A percentile compares a stretch with the other conserved stretches of the same genome.
These are phyloP conservation scores for Solanum piurae DNA, from an alignment of 257 asterid species.

Conservation along the genomic window DNA sequence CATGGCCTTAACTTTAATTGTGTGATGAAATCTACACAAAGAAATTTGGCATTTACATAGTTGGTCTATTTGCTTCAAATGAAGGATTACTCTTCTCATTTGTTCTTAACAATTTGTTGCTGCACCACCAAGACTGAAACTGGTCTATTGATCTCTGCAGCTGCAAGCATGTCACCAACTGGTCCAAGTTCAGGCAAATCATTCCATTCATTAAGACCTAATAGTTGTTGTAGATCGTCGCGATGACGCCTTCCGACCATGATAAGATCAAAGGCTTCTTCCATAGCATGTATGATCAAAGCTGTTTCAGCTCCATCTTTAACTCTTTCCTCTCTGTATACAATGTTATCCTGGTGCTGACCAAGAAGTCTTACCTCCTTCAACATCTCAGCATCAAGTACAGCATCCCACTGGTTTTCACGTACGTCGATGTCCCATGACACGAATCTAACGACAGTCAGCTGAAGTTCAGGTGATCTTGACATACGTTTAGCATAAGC, in stretches of 20 bases:
- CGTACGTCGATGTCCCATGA: conserved; percentile 44
- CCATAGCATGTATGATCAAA: conserved; percentile 48
- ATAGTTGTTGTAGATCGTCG: conserved; percentile 50
- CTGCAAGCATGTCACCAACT: conserved; percentile 79
- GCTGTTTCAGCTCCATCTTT: conserved; percentile 93
- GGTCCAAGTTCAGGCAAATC: conserved; percentile 83
- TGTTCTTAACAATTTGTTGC: conserved; percentile 33
- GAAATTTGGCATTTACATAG: neutral
- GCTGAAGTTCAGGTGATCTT: conserved; percentile 27
- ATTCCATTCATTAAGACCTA: conserved; percentile 74
- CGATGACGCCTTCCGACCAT: conserved; percentile 74
- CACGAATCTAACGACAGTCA: conserved; percentile 58
- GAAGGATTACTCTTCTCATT: neutral
- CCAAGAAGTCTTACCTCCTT: conserved; percentile 63
- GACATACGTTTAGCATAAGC: conserved; percentile 66
- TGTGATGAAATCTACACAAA: neutral
- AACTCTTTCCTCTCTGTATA: conserved; percentile 68
- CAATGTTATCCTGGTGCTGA: conserved; percentile 46
- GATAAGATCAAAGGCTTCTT: conserved; percentile 62
- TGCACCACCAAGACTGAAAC: conserved; percentile 72
- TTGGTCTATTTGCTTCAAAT: neutral
- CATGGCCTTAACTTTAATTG: neutral
- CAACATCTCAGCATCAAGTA: conserved; percentile 61
- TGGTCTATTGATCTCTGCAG: conserved; percentile 42
- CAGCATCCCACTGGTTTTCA: conserved; percentile 80